phyloP scores from a whole-genome alignment of 1,284 basidiomycete species.

The Pholiota adiposa region DNA sequence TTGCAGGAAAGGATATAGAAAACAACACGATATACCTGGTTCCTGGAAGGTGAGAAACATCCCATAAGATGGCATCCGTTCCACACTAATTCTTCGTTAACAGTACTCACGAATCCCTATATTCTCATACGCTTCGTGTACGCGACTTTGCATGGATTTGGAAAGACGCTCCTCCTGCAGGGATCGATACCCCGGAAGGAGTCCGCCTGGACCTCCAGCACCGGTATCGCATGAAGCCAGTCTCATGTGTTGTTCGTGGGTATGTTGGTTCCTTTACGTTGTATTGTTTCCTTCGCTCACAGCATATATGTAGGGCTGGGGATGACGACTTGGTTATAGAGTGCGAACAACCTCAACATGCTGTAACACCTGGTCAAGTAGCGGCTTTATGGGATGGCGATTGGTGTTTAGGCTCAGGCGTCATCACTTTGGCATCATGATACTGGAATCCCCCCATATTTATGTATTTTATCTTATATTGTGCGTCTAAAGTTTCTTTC shows the following conservation, averaged over 20 bases:
- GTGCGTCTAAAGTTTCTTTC: neutral
- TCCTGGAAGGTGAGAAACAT: slow-evolving; percentile 62
- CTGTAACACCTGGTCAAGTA: slow-evolving; percentile 83
- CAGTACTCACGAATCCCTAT: slow-evolving; percentile 72
- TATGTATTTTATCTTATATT: neutral
- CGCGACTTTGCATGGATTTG: slow-evolving; percentile 79
- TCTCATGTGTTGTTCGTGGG: slow-evolving; percentile 51
- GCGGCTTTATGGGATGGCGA: slow-evolving; percentile 74
- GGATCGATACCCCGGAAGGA: slow-evolving; percentile 45
- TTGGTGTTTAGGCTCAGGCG: slow-evolving; percentile 86
- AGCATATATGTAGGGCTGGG: slow-evolving; percentile 21
- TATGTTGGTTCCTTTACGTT: slow-evolving; percentile 19
- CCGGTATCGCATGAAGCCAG: slow-evolving; percentile 70
- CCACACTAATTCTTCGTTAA: neutral
- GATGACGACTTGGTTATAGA: slow-evolving; percentile 40
- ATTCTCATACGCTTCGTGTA: slow-evolving; percentile 49
- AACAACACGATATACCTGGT: slow-evolving; percentile 78
- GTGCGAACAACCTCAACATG: slow-evolving; percentile 66
- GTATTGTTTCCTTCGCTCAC: neutral
- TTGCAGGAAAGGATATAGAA: slow-evolving; percentile 71
- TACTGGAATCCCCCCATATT: too few species aligned
- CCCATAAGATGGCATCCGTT: too few species aligned
- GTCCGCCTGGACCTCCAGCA: slow-evolving; percentile 65
- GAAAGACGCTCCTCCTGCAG: slow-evolving; percentile 57
- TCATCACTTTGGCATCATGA: slow-evolving; percentile 44